A percentile compares a stretch with the other conserved stretches of the same genome.
Evolutionary conservation across 805 yeast species (phyloP).

Genomic region (Spathaspora girioi): DNA sequence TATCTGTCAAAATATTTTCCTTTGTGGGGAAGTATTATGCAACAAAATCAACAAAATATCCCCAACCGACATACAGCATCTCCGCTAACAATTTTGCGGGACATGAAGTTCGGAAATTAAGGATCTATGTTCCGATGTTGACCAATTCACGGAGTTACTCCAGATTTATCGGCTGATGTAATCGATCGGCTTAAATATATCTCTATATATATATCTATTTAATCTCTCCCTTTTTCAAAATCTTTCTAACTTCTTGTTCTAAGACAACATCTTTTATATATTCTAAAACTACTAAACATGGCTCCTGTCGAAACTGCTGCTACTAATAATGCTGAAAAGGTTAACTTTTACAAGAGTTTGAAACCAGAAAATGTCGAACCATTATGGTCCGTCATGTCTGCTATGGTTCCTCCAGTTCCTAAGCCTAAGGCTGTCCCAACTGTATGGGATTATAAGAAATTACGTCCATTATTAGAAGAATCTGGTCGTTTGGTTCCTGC

Average conservation of each 20-base stretch:
- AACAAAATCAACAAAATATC: not conserved
- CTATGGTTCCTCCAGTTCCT: conserved; percentile 12
- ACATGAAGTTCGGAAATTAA: not conserved
- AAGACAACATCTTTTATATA: not conserved
- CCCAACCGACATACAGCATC: not conserved
- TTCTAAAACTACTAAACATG: not conserved
- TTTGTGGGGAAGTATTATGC: not conserved
- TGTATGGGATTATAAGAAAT: conserved; percentile 9
- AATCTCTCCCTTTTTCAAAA: not conserved
- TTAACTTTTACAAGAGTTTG: conserved; percentile 6
- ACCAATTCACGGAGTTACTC: not conserved
- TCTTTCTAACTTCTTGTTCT: not conserved
- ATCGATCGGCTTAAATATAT: not conserved
- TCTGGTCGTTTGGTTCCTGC: conserved; percentile 11
- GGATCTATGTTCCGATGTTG: not conserved
- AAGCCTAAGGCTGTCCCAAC: conserved; percentile 11
- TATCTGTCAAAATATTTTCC: not conserved
- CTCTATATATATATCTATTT: not conserved
- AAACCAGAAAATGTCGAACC: conserved; percentile 10
- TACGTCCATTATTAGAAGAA: conserved; percentile 10
- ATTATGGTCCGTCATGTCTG: conserved; percentile 11
- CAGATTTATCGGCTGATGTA: not conserved
- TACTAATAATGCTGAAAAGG: conserved; percentile 1
- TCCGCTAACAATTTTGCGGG: not conserved
- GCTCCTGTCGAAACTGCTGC: conserved; percentile 1